phyloP scores from a whole-genome alignment of 2,329 filamentous ascomycete genomes.

The Sporothrix sp. region DNA sequence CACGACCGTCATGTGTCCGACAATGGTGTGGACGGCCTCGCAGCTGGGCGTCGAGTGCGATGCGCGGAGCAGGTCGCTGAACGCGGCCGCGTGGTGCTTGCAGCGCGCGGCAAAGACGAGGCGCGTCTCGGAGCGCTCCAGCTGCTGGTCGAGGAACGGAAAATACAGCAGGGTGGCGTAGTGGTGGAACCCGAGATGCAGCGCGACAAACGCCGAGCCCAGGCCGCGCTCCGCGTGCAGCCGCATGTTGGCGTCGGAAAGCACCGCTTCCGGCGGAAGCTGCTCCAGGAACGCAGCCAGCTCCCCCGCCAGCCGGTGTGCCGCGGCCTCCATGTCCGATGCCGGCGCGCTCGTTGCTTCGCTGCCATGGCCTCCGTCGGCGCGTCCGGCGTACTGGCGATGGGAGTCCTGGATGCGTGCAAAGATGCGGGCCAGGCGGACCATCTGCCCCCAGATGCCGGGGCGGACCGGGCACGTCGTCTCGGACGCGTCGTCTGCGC shows the following conservation, averaged over 20 bases:
- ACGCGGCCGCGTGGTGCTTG: neutral
- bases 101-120: neutral
- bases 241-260: neutral
- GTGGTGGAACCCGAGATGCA: neutral
- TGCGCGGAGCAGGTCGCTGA: neutral
- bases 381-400: neutral
- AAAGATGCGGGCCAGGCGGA: neutral
- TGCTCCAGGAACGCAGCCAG: neutral
- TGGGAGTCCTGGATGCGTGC: neutral
- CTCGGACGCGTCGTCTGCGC: neutral
- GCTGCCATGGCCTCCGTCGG: neutral
- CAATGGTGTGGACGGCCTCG: neutral
- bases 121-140: neutral
- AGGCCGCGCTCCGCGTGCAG: neutral
- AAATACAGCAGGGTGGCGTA: neutral
- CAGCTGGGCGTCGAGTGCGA: neutral
- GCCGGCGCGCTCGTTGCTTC: no score
- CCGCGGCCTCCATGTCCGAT: neutral
- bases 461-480: neutral
- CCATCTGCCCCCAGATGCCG: neutral
- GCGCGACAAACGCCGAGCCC: neutral
- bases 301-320: neutral
- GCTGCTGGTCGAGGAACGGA: neutral
- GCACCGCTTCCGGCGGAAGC: neutral
- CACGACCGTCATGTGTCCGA: neutral